Conservation (phyloP, 2,329 filamentous ascomycete genomes). For the Venturia effusa region DNA sequence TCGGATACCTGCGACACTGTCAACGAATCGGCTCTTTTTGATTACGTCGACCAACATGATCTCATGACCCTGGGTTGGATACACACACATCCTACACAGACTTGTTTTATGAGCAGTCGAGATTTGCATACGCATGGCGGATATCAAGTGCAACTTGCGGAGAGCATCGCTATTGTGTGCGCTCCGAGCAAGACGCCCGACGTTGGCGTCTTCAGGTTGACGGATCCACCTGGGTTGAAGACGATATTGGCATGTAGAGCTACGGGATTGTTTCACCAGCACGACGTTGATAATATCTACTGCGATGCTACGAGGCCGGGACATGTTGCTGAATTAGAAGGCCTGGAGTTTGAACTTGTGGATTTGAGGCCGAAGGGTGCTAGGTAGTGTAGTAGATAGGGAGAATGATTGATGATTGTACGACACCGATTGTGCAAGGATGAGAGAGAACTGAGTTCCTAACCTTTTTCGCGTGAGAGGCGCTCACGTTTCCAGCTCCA, state of each 20-base stretch:
- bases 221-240: conserved; percentile 80
- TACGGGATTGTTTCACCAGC: conserved; percentile 74
- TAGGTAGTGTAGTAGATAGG: not conserved
- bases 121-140: conserved; percentile 90
- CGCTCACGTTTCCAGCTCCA: too few relatives aligned
- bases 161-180: conserved; percentile 95
- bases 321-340: conserved; percentile 47
- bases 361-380: conserved; percentile 40
- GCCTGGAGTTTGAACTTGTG: conserved; percentile 51
- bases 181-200: conserved; percentile 55
- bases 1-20: conserved; percentile 91
- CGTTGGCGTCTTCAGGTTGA: conserved; percentile 65
- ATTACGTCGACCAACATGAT: conserved; percentile 78
- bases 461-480: too few relatives aligned
- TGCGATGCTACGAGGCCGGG: conserved; percentile 54
- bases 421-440: too few relatives aligned
- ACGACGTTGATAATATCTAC: conserved; percentile 61
- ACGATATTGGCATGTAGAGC: conserved; percentile 73
- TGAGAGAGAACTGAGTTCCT: too few relatives aligned
- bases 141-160: conserved; percentile 92
- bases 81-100: conserved; percentile 92
- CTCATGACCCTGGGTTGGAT: conserved; percentile 92
- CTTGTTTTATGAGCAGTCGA: conserved; percentile 92
- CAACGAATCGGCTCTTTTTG: conserved; percentile 74
- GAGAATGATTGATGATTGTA: not conserved